These are phyloP conservation scores for Hymenoscyphus scutula DNA, from an alignment of 2,329 filamentous ascomycete genomes.

Conservation along the genomic window DNA sequence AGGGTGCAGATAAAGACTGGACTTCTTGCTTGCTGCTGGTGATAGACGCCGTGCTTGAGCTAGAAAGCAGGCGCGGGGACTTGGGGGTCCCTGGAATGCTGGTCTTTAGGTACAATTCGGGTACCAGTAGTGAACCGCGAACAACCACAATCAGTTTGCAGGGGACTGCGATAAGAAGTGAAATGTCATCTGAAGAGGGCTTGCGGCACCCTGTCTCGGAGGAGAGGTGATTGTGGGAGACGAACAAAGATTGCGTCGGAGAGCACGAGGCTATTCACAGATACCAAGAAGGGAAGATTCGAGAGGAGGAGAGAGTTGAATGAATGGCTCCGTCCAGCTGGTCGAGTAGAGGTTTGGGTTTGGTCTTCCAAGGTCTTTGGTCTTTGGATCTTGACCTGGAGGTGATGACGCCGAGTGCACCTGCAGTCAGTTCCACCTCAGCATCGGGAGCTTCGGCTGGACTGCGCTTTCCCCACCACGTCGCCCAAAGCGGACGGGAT, in stretches of 20 bases:
- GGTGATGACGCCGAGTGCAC: constrained; percentile 1
- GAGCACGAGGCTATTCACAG: neutral
- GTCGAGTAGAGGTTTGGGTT: too few relatives aligned
- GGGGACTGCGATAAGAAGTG: constrained; percentile 25
- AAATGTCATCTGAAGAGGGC: constrained; percentile 21
- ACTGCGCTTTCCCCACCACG: neutral
- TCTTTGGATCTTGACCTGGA: too few relatives aligned
- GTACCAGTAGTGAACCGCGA: neutral
- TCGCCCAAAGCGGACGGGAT: neutral
- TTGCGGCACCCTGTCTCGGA: constrained; percentile 3
- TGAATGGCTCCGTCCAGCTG: too few relatives aligned
- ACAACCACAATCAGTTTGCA: constrained; percentile 23
- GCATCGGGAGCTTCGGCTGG: neutral
- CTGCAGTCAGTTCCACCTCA: too few relatives aligned
- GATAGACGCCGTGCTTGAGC: neutral
- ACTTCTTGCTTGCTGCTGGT: neutral
- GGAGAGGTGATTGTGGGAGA: neutral
- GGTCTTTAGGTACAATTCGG: too few relatives aligned
- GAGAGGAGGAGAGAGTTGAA: too few relatives aligned
- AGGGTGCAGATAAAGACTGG: constrained; percentile 20
- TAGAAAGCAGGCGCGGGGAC: neutral
- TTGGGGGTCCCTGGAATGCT: neutral
- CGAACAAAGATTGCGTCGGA: neutral
- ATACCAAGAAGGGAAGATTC: too few relatives aligned
- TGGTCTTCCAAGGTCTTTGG: neutral